Conservation (phyloP, 2,329 filamentous ascomycete genomes). For the Pestalotiopsis sp. region DNA sequence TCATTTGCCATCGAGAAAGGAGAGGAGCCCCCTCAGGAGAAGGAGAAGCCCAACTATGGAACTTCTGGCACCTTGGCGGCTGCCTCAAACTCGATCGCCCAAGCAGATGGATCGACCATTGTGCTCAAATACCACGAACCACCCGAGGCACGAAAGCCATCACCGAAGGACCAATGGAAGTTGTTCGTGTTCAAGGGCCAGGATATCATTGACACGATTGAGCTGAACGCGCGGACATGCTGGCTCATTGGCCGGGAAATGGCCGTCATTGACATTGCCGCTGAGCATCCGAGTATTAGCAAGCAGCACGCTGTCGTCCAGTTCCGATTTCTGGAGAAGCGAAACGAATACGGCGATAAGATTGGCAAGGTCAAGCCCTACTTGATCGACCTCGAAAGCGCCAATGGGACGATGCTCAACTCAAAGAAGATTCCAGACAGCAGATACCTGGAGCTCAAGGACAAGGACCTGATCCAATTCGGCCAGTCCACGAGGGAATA, state of each 20-base stretch:
- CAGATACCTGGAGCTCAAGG: slow-evolving; percentile 82
- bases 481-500: slow-evolving; percentile 90
- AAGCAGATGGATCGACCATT: slow-evolving; percentile 73
- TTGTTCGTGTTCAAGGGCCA: slow-evolving; percentile 89
- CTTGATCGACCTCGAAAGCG: slow-evolving; percentile 89
- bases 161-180: slow-evolving; percentile 79
- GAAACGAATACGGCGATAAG: slow-evolving; percentile 85
- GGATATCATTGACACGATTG: slow-evolving; percentile 80
- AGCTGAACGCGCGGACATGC: slow-evolving; percentile 76
- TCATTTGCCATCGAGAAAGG: slow-evolving; percentile 61
- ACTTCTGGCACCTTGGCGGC: slow-evolving; percentile 82
- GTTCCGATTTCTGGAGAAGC: slow-evolving; percentile 82
- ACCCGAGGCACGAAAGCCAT: slow-evolving; percentile 85
- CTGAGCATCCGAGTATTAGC: slow-evolving; percentile 90
- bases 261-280: slow-evolving; percentile 77
- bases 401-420: slow-evolving; percentile 87
- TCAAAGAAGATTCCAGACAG: slow-evolving; percentile 72
- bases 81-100: slow-evolving; percentile 76
- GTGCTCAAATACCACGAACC: slow-evolving; percentile 97
- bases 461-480: slow-evolving; percentile 89
- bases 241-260: slow-evolving; percentile 88
- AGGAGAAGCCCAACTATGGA: slow-evolving; percentile 87
- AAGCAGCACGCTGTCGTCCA: slow-evolving; percentile 96
- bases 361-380: slow-evolving; percentile 82
- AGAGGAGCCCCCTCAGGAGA: slow-evolving; percentile 58